Percentiles rank a stretch among this genome's conserved stretches.
Evolutionary conservation across 148 eudicot species (phyloP).

Genomic region (Selenicereus undatus): DNA sequence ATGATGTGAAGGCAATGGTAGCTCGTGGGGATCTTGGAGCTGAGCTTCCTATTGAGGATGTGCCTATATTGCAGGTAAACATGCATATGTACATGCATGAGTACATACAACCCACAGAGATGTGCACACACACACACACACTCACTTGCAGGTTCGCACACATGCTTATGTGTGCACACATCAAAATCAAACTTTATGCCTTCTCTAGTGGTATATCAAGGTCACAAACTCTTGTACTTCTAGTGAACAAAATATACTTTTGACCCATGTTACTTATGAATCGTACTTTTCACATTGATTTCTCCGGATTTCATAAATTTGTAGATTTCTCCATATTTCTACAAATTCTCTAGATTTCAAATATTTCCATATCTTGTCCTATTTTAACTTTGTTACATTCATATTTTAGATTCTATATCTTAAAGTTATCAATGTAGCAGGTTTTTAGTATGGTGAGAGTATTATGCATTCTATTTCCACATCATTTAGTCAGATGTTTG

Average conservation of each 20-base stretch:
- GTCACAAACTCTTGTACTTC: neutral
- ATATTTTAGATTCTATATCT: neutral
- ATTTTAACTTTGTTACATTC: neutral
- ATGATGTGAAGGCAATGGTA: conserved; percentile 77
- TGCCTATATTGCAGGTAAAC: conserved; percentile 91
- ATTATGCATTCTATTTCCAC: neutral
- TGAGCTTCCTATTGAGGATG: conserved; percentile 98
- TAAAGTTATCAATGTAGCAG: neutral
- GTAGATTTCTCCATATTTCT: neutral
- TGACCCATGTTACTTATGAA: neutral
- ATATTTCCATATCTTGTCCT: neutral
- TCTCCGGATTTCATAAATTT: neutral
- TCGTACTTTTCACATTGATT: neutral
- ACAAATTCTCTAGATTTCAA: neutral
- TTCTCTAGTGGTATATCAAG: neutral
- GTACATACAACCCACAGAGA: neutral
- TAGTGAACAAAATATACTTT: neutral
- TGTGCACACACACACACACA: neutral
- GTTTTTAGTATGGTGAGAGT: neutral
- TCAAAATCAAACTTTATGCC: neutral
- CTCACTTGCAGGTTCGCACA: neutral
- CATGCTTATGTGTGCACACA: neutral
- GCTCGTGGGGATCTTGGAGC: conserved; percentile 99
- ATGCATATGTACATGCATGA: neutral
- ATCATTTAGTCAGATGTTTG: neutral